phyloP scores from a whole-genome alignment of 2,329 filamentous ascomycete species.

The Penicillium olsonii region DNA sequence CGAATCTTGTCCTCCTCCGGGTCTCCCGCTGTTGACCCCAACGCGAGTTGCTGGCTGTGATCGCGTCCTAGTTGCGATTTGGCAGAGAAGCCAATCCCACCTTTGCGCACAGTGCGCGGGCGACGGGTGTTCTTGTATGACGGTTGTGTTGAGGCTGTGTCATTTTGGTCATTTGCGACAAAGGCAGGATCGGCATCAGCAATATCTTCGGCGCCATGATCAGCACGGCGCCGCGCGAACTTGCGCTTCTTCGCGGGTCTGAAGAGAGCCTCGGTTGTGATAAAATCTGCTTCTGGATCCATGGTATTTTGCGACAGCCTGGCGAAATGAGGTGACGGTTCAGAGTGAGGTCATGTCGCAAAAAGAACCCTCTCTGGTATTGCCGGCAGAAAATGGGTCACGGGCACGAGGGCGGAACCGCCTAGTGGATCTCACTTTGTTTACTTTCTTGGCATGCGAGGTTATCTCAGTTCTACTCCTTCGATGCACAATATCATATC shows the following conservation, averaged over 20 bases:
- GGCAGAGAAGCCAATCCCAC: conserved; percentile 50
- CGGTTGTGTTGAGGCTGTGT: conserved; percentile 12
- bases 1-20: conserved; percentile 38
- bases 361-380: not conserved
- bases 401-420: not conserved
- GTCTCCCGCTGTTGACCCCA: conserved; percentile 30
- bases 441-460: not conserved
- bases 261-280: conserved; percentile 41
- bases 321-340: not conserved
- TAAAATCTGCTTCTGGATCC: conserved; percentile 27
- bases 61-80: conserved; percentile 26
- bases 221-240: conserved; percentile 49
- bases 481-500: too few species aligned
- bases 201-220: conserved; percentile 23
- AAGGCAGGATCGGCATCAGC: conserved; percentile 11
- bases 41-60: conserved; percentile 28
- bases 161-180: conserved; percentile 13
- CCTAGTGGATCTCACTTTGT: not conserved
- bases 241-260: conserved; percentile 54
- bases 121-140: conserved; percentile 29
- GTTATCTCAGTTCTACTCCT: too few species aligned
- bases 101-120: conserved; percentile 38
- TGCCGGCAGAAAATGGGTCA: not conserved
- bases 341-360: conserved; percentile 20
- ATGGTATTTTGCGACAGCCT: conserved; percentile 19